Base-by-base conservation (phyloP, 495 filamentous ascomycete genomes). In the Penicillium canariense region DNA sequence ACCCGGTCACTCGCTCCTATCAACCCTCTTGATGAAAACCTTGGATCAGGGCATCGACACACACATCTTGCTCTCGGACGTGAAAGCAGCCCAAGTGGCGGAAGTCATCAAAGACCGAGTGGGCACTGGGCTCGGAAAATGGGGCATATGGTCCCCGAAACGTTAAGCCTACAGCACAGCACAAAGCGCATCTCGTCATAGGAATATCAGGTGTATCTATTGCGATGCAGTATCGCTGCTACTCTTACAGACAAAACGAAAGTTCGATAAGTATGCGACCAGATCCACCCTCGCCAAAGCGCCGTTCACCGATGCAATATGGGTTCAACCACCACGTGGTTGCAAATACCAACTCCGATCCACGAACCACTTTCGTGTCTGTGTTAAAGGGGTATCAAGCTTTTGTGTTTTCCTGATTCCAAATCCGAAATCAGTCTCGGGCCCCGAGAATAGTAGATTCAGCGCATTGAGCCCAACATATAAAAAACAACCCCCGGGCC, bases 71-170 rank as follows among this genome's bases (percentile, higher is more conserved):
- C 35, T 75, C 15, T 74, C 71, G n/a, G 64, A 49, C 25, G 52
- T 63, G 12, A 66, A 56, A 42, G 47, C 48, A 1, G 50, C 45
- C 7, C 46, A 40, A 18, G 66, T 76, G 10, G 65, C 74, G 1
- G 75, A 78, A 50, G 69, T 77, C 3, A 64, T 78, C 34, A 78
- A 78, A 48, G 74, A 76, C 58, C 66, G 75, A 4, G 52, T 59
- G 5, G 74, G 73, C 0, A 45, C 60, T 52, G 65, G 69, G 14
- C 25, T 68, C 12, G 74, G 75, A 14, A 74, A 67, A 61, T 77
- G 72, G 73, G 69, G 71, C 35, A 48, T 67, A 49, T 74, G 71
- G 72, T 50, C 48, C 12, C 22, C 30, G 0, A 53, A 30, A 7
- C 54, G 25, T 39, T 54, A 36, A 18, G 9, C 39, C 9, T 53